Evolutionary conservation across 2,329 filamentous ascomycete species (phyloP), one percentile per base, ranked within the genome.

Genomic region (Colletotrichum brevisporum): DNA sequence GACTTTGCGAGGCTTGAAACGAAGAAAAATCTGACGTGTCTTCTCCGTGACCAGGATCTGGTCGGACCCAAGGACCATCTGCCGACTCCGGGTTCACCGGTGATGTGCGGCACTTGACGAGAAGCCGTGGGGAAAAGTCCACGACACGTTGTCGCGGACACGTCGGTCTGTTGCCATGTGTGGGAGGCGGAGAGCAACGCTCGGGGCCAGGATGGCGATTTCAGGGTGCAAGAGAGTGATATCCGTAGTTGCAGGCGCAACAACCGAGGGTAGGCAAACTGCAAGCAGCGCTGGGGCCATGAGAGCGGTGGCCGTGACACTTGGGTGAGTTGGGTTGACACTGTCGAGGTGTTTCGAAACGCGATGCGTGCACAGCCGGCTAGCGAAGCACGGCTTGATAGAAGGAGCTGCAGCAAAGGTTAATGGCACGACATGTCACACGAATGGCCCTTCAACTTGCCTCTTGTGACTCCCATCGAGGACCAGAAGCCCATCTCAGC

Each of bases 381-480:
- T 57, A 67, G 56, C 64, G 56, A 61, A 43, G 56, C 52, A 62
- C 26, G 50, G 24, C 16, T 52, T 47, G 26, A 48, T 45, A 45
- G 47, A 16, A 36, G 52, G 18, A 56, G 45, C 55, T 70, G 63
- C 67, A 57, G 61, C 48, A 66, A 66, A 71, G 67, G 67, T 69
- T 70, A 71, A 66, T 65, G 48, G 50, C 67, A 71, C 67, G 60
- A 67, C 69, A 67, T 66, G 61, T 70, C 59, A 58, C 67, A 67
- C 68, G 13, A 27, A 16, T 45, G 52, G 56, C 41, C 43, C 47
- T 67, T 55, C 41, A 36, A 47, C 43, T 63, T 55, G 57, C 53
- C 48, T 48, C n/a, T 18, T 45, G 9, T 12, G 55, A 18, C 41
- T 52, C 24, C 43, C 8, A 39, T 50, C 36, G 13, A 18, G 24